Evolutionary conservation across 768 basidiomycete species (phyloP).

Genomic region (Amanita pallidorosea): DNA sequence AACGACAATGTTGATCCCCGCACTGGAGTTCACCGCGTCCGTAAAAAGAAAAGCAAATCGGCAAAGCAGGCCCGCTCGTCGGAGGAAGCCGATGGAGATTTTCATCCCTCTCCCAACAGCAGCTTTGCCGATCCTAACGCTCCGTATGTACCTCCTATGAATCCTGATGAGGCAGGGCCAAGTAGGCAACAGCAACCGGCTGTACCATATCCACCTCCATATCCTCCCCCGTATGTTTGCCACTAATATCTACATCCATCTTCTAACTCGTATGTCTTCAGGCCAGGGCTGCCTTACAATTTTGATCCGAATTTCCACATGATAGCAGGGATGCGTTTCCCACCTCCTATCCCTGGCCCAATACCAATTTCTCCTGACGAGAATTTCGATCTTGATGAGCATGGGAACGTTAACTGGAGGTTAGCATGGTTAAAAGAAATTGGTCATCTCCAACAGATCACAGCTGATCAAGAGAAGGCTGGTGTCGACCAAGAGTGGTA

Average conservation of each 20-base stretch:
- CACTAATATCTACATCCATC: neutral
- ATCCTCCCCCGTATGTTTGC: slow-evolving; percentile 39
- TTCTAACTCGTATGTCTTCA: slow-evolving; percentile 1
- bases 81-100: slow-evolving; percentile 58
- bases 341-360: slow-evolving; percentile 36
- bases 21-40: slow-evolving; percentile 79
- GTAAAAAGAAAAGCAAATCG: slow-evolving; percentile 75
- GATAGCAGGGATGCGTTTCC: slow-evolving; percentile 59
- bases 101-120: slow-evolving; percentile 31
- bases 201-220: slow-evolving; percentile 50
- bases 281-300: slow-evolving; percentile 24
- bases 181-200: slow-evolving; percentile 36
- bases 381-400: slow-evolving; percentile 61
- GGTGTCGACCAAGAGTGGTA: slow-evolving; percentile 81
- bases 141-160: slow-evolving; percentile 48
- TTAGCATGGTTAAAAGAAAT: slow-evolving; percentile 76
- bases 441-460: slow-evolving; percentile 61
- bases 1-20: slow-evolving; percentile 85
- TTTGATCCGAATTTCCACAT: slow-evolving; percentile 68
- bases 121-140: slow-evolving; percentile 44
- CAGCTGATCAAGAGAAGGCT: slow-evolving; percentile 72
- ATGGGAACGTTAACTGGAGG: slow-evolving; percentile 75
- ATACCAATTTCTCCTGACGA: slow-evolving; percentile 58
- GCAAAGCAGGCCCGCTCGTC: slow-evolving; percentile 31
- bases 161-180: slow-evolving; percentile 49